Evolutionary conservation across 2,329 filamentous ascomycete genomes (phyloP).

Genomic region (Hymenoscyphus albidus): DNA sequence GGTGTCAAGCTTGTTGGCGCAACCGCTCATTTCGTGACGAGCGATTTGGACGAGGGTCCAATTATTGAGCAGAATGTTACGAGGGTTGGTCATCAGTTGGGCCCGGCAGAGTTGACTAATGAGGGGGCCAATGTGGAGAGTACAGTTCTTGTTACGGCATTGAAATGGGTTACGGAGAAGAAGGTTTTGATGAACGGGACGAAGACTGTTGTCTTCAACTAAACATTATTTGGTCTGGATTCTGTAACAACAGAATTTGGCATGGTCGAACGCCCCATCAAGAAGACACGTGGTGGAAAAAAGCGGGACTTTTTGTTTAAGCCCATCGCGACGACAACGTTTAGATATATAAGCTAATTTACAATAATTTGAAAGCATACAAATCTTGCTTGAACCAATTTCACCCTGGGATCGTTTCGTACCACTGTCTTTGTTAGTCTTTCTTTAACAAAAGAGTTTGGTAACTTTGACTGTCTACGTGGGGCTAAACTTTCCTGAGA

Average conservation of each 20-base stretch:
- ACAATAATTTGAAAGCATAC: no score
- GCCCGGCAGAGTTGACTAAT: conserved; percentile 70
- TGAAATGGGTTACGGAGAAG: conserved; percentile 79
- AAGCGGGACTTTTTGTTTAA: not conserved
- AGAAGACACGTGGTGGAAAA: no score
- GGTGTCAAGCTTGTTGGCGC: conserved; percentile 88
- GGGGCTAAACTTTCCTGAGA: no score
- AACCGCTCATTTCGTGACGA: conserved; percentile 81
- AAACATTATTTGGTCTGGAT: not conserved
- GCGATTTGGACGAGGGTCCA: conserved; percentile 78
- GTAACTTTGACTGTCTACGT: no score
- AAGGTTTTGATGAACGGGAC: conserved; percentile 72
- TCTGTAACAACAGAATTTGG: not conserved
- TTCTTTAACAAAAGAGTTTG: no score
- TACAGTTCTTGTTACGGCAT: conserved; percentile 74
- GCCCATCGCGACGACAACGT: not conserved
- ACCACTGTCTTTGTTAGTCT: no score
- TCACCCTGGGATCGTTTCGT: no score
- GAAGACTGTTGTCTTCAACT: conserved; percentile 73
- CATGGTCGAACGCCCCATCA: not conserved
- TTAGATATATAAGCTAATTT: no score
- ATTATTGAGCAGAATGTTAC: conserved; percentile 84
- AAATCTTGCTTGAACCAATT: no score
- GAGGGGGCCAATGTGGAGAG: conserved; percentile 83
- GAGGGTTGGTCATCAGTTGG: conserved; percentile 72